Conservation (phyloP, 768 basidiomycete species). For the Paxillus rubicundulus region DNA sequence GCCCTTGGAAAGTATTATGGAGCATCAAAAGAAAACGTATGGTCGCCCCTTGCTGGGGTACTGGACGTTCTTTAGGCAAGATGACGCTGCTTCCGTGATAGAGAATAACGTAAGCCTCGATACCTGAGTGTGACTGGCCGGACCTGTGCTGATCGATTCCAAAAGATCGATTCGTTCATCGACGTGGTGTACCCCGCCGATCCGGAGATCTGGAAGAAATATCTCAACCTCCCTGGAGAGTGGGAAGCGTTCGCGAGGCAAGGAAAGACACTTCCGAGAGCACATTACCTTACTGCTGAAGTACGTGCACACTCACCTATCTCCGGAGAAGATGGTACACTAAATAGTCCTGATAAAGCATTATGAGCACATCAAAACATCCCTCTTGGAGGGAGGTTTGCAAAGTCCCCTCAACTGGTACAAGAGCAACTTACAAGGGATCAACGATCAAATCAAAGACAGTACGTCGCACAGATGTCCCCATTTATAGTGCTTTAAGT, state of each 20-base stretch:
- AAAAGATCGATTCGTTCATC: slow-evolving; percentile 40
- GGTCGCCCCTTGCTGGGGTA: slow-evolving; percentile 43
- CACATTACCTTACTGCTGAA: slow-evolving; percentile 34
- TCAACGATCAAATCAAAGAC: slow-evolving; percentile 29
- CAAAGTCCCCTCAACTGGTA: slow-evolving; percentile 39
- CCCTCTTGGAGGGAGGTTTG: slow-evolving; percentile 32
- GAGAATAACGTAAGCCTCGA: slow-evolving; percentile 32
- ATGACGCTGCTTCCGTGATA: slow-evolving; percentile 31
- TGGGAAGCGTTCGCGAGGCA: slow-evolving; percentile 31
- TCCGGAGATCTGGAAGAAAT: slow-evolving; percentile 34
- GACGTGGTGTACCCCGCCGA: slow-evolving; percentile 35
- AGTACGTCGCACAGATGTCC: slow-evolving; percentile 15
- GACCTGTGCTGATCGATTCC: neutral
- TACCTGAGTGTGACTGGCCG: neutral
- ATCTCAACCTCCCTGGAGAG: slow-evolving; percentile 35
- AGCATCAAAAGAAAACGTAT: slow-evolving; percentile 22
- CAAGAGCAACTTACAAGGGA: slow-evolving; percentile 25
- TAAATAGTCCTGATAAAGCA: slow-evolving; percentile 20
- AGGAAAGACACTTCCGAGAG: slow-evolving; percentile 16
- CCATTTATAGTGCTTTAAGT: neutral
- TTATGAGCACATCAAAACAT: slow-evolving; percentile 25
- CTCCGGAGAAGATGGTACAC: neutral
- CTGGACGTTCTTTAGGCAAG: slow-evolving; percentile 37
- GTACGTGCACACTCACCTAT: slow-evolving; percentile 16
- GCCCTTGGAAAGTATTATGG: slow-evolving; percentile 26